Percentiles rank a stretch among this genome's conserved stretches.
phyloP scores from a whole-genome alignment of 768 basidiomycete genomes.

The Tulasnella sp. region DNA sequence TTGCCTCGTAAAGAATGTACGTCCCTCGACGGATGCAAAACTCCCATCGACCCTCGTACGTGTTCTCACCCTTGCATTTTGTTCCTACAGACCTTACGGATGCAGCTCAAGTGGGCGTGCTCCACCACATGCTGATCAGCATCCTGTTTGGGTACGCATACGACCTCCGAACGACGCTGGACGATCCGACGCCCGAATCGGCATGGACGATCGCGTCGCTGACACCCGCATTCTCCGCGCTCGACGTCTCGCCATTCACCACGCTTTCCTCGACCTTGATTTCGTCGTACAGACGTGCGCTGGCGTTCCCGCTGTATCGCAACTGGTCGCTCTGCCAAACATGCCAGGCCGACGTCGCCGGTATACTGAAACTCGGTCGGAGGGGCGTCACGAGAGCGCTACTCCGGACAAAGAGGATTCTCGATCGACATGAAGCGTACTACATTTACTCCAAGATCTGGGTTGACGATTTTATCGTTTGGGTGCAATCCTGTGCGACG shows the following conservation, averaged over 20 bases:
- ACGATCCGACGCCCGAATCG: conserved; percentile 76
- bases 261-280: conserved; percentile 37
- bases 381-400: conserved; percentile 51
- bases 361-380: conserved; percentile 46
- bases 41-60: not conserved
- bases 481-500: conserved; percentile 61
- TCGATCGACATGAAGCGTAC: conserved; percentile 77
- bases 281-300: conserved; percentile 58
- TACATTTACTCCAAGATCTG: conserved; percentile 82
- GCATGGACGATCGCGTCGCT: conserved; percentile 72
- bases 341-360: conserved; percentile 53
- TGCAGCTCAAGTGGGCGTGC: conserved; percentile 39
- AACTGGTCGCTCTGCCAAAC: conserved; percentile 61
- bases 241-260: conserved; percentile 50
- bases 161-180: conserved; percentile 62
- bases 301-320: conserved; percentile 68
- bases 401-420: conserved; percentile 55
- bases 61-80: not conserved
- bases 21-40: conserved; percentile 17
- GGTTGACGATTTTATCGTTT: conserved; percentile 76
- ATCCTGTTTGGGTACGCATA: conserved; percentile 73
- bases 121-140: conserved; percentile 58
- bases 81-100: conserved; percentile 47
- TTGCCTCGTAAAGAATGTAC: conserved; percentile 43
- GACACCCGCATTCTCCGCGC: conserved; percentile 67